These are phyloP conservation scores for Acephala macrosclerotiorum DNA, from an alignment of 2,329 filamentous ascomycete genomes.

Conservation along the genomic window DNA sequence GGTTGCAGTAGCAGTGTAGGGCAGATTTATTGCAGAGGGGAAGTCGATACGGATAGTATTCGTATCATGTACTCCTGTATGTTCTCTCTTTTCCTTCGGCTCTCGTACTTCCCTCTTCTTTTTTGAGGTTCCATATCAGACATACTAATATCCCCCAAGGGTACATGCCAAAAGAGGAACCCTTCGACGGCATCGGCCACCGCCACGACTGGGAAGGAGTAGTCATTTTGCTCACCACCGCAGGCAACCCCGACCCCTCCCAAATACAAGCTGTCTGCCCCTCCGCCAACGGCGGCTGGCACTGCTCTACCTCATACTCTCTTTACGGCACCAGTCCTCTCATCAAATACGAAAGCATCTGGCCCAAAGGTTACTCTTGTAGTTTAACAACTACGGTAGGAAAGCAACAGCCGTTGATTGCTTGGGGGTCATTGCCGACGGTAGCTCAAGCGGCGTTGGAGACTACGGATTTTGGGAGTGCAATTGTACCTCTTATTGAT, in stretches of 20 bases:
- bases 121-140: too few relatives aligned
- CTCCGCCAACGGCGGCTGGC: slow-evolving; percentile 57
- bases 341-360: slow-evolving; percentile 56
- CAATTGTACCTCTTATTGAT: slow-evolving; percentile 51
- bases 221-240: slow-evolving; percentile 56
- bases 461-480: slow-evolving; percentile 50
- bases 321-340: slow-evolving; percentile 52
- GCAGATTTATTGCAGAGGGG: slow-evolving; percentile 57
- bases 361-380: slow-evolving; percentile 42
- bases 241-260: slow-evolving; percentile 39
- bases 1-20: slow-evolving; percentile 53
- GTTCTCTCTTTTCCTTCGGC: too few relatives aligned
- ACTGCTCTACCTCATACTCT: slow-evolving; percentile 49
- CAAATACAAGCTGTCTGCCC: slow-evolving; percentile 58
- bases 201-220: slow-evolving; percentile 64
- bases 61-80: slow-evolving; percentile 57
- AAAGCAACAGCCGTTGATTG: slow-evolving; percentile 49
- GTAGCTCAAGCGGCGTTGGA: slow-evolving; percentile 46
- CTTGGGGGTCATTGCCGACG: slow-evolving; percentile 51
- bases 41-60: slow-evolving; percentile 49
- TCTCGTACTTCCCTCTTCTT: too few relatives aligned
- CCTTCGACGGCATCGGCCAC: slow-evolving; percentile 51
- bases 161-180: slow-evolving; percentile 56
- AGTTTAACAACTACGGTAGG: slow-evolving; percentile 33
- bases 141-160: too few relatives aligned